Conservation (phyloP, 139 green algal genomes). For the Chlorella sorokiniana region DNA sequence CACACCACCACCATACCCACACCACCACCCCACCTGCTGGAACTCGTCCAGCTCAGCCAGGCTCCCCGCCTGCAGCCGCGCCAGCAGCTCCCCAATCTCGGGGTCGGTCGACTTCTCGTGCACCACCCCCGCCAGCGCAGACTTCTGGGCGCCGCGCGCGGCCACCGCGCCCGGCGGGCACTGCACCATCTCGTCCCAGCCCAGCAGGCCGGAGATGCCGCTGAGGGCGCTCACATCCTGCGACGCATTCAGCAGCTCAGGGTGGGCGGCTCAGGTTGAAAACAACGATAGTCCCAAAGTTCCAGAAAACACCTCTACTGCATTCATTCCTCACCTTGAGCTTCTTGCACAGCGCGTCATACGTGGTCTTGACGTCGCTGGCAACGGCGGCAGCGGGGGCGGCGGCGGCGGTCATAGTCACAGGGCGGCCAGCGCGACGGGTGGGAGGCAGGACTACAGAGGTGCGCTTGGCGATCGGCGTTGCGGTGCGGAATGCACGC, state of each 20-base stretch:
- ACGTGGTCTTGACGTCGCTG: conserved; percentile 26
- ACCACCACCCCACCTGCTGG: background rate
- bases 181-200: conserved; percentile 66
- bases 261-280: too few species aligned
- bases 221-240: conserved; percentile 65
- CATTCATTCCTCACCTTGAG: too few species aligned
- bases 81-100: conserved; percentile 63
- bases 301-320: too few species aligned
- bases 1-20: too few species aligned
- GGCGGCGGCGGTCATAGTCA: conserved; percentile 12
- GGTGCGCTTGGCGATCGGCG: background rate
- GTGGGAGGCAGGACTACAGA: background rate
- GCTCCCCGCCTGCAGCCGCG: conserved; percentile 40
- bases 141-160: conserved; percentile 70
- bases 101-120: conserved; percentile 72
- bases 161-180: conserved; percentile 68
- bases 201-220: conserved; percentile 56
- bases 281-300: too few species aligned
- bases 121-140: conserved; percentile 78
- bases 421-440: background rate
- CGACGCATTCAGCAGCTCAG: too few species aligned
- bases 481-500: background rate
- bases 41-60: conserved; percentile 7
- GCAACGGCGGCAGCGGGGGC: background rate
- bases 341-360: conserved; percentile 64